Base-by-base conservation (phyloP, 345 rosid genomes). In the Cardamine occulta region DNA sequence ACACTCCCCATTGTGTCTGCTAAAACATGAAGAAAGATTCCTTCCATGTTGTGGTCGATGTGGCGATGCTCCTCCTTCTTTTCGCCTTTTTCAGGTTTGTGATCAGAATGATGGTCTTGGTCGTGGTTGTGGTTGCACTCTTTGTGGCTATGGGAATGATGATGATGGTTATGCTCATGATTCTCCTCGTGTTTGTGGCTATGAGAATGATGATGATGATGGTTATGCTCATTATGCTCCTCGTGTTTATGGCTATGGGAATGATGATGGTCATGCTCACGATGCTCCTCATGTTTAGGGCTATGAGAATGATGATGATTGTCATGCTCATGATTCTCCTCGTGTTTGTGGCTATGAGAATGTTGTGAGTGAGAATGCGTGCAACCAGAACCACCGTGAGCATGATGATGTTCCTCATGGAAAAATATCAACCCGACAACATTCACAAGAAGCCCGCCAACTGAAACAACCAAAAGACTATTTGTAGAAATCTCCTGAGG, bases 341-440 rank as follows among this genome's bases (percentile, higher is more conserved):
- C 79, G 40, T 83, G 80, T 28, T 66, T 73, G 26, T 82, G 82
- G 62, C 80, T 73, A 54, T 82, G 84, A 24, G 85, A 76, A 17
- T 83, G 82, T 44, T 85, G 88, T 1, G 89, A 77, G 17, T 86
- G 84, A 8, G 90, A 86, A 73, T 91, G 96, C 1, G 92, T 60
- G 85, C 97, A 91, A 32, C 82, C 82, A 11, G 93, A 81, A 26
- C 94, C 97, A 60, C 97, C 97, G 80, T 94, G 98, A 35, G 97
- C 98, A 85, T 91, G 98, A 83, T 94, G 95, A 86, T 94, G 98
- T 82, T 94, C 98, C 75, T 94, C 98, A 18, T 94, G 98, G 77
- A 94, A 94, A 87, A 94, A 94, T 54, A 94, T 83, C 79, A 91
- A 82, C 63, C 98, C 98, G 15, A 91, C 81, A 55, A 91, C 72